phyloP scores from a whole-genome alignment of 2,329 filamentous ascomycete species.

The Fusarium metavorans region DNA sequence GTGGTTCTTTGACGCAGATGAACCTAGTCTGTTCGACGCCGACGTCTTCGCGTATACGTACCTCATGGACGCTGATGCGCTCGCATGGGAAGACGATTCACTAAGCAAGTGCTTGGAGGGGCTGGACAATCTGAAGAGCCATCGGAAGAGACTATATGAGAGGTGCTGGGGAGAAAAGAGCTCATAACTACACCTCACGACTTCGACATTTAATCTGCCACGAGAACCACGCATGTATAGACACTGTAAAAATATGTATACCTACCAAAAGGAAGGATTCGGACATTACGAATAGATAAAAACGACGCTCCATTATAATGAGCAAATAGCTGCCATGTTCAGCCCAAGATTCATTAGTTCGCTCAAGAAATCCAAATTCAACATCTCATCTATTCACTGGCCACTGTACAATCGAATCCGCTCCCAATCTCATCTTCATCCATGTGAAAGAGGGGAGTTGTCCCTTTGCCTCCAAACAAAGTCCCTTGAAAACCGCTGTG shows the following conservation, averaged over 20 bases:
- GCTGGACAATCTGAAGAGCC: conserved; percentile 71
- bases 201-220: neutral
- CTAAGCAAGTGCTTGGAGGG: conserved; percentile 68
- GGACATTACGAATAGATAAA: conserved; percentile 8
- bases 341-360: neutral
- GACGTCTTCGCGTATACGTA: conserved; percentile 91
- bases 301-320: neutral
- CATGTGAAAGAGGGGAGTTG: conserved; percentile 23
- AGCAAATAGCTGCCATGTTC: neutral
- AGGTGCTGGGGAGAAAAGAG: conserved; percentile 44
- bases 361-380: neutral
- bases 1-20: conserved; percentile 63
- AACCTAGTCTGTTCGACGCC: conserved; percentile 85
- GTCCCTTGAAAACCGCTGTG: neutral
- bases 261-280: conserved; percentile 10
- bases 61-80: conserved; percentile 74
- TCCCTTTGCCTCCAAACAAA: conserved; percentile 1
- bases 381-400: conserved; percentile 35
- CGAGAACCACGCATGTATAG: conserved; percentile 1
- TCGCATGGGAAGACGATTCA: conserved; percentile 74
- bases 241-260: conserved; percentile 29
- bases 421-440: conserved; percentile 5
- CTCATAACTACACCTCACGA: neutral
- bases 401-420: conserved; percentile 5
- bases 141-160: conserved; percentile 52